Percentiles rank a stretch among this genome's conserved stretches.
Conservation (phyloP, 2,329 filamentous ascomycete species). For the Stachybotrys chlorohalonatus region DNA sequence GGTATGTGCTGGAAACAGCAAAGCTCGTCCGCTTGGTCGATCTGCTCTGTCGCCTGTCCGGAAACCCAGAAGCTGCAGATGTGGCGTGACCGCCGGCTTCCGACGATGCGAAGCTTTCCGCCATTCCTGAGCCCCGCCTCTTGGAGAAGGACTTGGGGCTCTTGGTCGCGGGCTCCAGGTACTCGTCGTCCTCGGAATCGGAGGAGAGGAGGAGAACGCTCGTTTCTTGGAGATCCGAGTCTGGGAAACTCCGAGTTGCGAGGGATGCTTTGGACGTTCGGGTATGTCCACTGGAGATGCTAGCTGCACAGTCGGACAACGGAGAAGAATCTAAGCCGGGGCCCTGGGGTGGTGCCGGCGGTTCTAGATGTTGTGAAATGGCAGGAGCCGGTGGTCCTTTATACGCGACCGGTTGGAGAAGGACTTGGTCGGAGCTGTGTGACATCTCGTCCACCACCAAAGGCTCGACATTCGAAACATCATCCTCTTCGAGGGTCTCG, state of each 20-base stretch:
- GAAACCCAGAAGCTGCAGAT: slow-evolving; percentile 13
- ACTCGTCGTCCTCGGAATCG: slow-evolving; percentile 42
- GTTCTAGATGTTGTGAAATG: background rate
- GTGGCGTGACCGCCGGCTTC: slow-evolving; percentile 4
- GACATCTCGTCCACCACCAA: slow-evolving; percentile 11
- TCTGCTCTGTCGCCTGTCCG: slow-evolving; percentile 17
- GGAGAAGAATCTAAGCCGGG: slow-evolving; percentile 17
- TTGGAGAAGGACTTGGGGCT: slow-evolving; percentile 15
- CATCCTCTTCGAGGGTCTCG: slow-evolving; percentile 10
- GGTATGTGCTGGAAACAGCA: slow-evolving; percentile 29
- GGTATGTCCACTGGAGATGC: slow-evolving; percentile 46
- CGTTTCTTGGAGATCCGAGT: slow-evolving; percentile 43
- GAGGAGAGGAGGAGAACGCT: slow-evolving; percentile 50
- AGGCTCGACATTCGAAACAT: background rate
- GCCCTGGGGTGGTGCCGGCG: background rate
- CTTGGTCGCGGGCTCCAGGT: slow-evolving; percentile 10
- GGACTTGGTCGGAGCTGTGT: slow-evolving; percentile 13
- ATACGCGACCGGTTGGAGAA: slow-evolving; percentile 3
- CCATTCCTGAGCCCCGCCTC: slow-evolving; percentile 11
- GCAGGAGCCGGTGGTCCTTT: background rate
- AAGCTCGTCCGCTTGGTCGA: slow-evolving; percentile 31
- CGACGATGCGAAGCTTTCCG: slow-evolving; percentile 3
- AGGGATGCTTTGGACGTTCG: slow-evolving; percentile 44
- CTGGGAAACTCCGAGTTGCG: slow-evolving; percentile 36
- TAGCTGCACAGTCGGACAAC: slow-evolving; percentile 34